These are phyloP conservation scores for Pseudogymnoascus pannorum DNA, from an alignment of 2,329 filamentous ascomycete species.

Conservation along the genomic window DNA sequence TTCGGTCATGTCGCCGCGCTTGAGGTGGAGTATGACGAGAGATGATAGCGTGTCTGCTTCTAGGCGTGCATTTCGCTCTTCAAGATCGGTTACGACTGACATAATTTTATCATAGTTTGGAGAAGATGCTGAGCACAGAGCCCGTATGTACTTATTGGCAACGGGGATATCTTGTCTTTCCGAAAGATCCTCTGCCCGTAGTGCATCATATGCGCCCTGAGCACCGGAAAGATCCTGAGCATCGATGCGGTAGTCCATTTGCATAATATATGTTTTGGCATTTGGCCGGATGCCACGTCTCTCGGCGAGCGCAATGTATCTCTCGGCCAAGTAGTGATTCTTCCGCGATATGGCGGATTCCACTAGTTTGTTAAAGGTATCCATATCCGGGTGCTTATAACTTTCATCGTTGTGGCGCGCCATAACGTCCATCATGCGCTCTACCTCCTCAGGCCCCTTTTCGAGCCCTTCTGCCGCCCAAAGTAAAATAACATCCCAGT, in stretches of 20 bases:
- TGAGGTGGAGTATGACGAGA: conserved; percentile 67
- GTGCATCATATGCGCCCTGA: conserved; percentile 53
- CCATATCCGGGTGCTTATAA: conserved; percentile 51
- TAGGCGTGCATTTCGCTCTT: conserved; percentile 61
- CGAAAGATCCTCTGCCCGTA: conserved; percentile 48
- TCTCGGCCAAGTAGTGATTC: conserved; percentile 65
- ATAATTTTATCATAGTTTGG: conserved; percentile 65
- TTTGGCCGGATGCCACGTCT: conserved; percentile 61
- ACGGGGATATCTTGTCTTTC: conserved; percentile 53
- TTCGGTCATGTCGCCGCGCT: conserved; percentile 68
- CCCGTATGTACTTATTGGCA: conserved; percentile 65
- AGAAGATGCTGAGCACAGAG: conserved; percentile 53
- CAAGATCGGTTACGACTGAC: conserved; percentile 64
- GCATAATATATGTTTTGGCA: conserved; percentile 62
- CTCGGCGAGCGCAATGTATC: conserved; percentile 60
- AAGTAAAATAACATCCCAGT: conserved; percentile 67
- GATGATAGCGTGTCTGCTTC: conserved; percentile 67
- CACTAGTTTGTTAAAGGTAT: conserved; percentile 71
- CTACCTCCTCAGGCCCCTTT: conserved; percentile 64
- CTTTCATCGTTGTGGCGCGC: conserved; percentile 40
- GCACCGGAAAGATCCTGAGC: conserved; percentile 67
- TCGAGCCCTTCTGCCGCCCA: conserved; percentile 66
- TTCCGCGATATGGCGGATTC: conserved; percentile 62
- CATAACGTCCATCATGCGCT: conserved; percentile 65
- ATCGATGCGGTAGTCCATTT: conserved; percentile 69